Conservation (phyloP, 306 rosid species). For the Macrotyloma uniflorum region DNA sequence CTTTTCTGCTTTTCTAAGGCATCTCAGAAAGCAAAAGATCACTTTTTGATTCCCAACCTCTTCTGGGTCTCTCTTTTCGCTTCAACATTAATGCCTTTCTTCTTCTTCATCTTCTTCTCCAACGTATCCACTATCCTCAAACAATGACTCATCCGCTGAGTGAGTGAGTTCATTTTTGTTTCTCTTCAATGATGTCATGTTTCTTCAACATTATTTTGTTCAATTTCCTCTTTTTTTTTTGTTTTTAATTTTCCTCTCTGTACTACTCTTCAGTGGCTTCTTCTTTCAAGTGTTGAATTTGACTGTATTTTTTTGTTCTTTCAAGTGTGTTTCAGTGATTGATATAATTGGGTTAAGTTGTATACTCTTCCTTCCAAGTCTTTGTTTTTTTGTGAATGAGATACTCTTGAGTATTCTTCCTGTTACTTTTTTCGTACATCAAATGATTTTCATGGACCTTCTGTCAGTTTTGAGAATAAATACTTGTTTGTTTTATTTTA, state of each 20-base stretch:
- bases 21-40: slow-evolving; percentile 26
- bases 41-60: slow-evolving; percentile 40
- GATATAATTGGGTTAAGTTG: background rate
- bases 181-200: slow-evolving; percentile 10
- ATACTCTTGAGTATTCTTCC: background rate
- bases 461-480: slow-evolving; percentile 5
- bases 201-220: slow-evolving; percentile 19
- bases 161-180: slow-evolving; percentile 8
- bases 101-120: slow-evolving; percentile 21
- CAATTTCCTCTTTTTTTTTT: background rate
- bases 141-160: slow-evolving; percentile 38
- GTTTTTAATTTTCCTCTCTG: background rate
- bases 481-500: background rate
- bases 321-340: background rate
- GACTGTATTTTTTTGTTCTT: background rate
- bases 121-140: background rate
- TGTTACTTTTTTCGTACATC: slow-evolving; percentile 6
- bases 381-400: background rate
- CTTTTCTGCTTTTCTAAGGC: slow-evolving; percentile 47
- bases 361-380: background rate
- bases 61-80: slow-evolving; percentile 36
- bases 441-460: slow-evolving; percentile 35
- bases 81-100: slow-evolving; percentile 21
- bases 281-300: background rate
- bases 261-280: background rate